A percentile compares a stretch with the other conserved stretches of the same genome.
Conservation (phyloP, 2,329 filamentous ascomycete species). For the Hymenoscyphus occultus region DNA sequence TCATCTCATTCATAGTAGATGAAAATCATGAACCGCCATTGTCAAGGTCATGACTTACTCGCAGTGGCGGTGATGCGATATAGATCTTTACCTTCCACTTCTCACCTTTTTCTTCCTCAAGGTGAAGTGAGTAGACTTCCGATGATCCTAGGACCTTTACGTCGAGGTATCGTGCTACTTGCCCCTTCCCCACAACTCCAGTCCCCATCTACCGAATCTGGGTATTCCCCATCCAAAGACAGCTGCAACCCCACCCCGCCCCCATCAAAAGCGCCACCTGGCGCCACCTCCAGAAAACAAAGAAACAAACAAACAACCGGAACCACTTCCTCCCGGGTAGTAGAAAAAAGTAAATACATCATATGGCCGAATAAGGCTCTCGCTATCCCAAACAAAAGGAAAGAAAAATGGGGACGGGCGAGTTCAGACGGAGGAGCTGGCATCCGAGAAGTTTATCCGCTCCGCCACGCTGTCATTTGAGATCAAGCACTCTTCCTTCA, state of each 20-base stretch:
- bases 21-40: not conserved
- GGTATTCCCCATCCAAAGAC: not conserved
- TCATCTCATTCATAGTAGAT: not conserved
- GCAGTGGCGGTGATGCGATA: not conserved
- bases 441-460: slow-evolving; percentile 2
- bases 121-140: not conserved
- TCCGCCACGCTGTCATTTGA: not conserved
- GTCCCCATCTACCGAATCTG: not conserved
- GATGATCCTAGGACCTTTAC: too few relatives aligned
- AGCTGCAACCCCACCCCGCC: too few relatives aligned
- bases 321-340: not conserved
- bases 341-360: not conserved
- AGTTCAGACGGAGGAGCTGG: not conserved
- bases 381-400: not conserved
- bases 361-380: not conserved
- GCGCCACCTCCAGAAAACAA: not conserved
- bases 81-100: not conserved
- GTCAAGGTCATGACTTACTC: not conserved
- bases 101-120: not conserved
- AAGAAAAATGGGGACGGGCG: not conserved
- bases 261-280: not conserved
- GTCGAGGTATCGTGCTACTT: not conserved
- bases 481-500: not conserved
- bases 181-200: not conserved
- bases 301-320: not conserved